Conservation (phyloP, 2,329 filamentous ascomycete species). For the Hypoxylon sp. region DNA sequence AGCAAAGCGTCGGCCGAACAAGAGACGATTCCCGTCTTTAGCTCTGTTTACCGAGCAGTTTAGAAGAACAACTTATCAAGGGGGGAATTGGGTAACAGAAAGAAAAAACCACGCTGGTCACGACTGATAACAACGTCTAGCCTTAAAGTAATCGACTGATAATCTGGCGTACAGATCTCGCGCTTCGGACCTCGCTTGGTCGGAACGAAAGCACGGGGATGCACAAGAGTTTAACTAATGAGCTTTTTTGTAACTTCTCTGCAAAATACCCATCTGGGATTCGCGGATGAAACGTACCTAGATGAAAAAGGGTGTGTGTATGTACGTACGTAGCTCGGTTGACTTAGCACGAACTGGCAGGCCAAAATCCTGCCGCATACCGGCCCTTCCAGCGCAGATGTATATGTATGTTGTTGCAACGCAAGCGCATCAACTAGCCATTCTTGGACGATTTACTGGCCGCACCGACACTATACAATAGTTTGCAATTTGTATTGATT, state of each 20-base stretch:
- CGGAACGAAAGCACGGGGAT: slow-evolving; percentile 20
- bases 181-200: slow-evolving; percentile 35
- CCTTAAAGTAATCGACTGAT: slow-evolving; percentile 16
- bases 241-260: slow-evolving; percentile 28
- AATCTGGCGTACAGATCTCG: slow-evolving; percentile 24
- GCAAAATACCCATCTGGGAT: slow-evolving; percentile 29
- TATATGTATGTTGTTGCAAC: slow-evolving; percentile 21
- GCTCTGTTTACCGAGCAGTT: slow-evolving; percentile 34
- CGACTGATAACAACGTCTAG: slow-evolving; percentile 21
- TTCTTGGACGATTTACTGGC: slow-evolving; percentile 29
- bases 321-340: slow-evolving; percentile 19
- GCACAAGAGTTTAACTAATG: slow-evolving; percentile 28
- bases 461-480: slow-evolving; percentile 24
- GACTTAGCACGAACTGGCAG: slow-evolving; percentile 31
- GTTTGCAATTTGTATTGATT: slow-evolving; percentile 33
- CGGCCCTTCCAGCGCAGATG: slow-evolving; percentile 30
- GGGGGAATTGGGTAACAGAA: slow-evolving; percentile 35
- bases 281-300: slow-evolving; percentile 40
- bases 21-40: slow-evolving; percentile 29
- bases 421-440: slow-evolving; percentile 36
- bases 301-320: slow-evolving; percentile 24
- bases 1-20: slow-evolving; percentile 31
- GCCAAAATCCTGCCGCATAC: slow-evolving; percentile 26
- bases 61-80: slow-evolving; percentile 23
- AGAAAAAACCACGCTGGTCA: slow-evolving; percentile 25